phyloP scores from a whole-genome alignment of 2,329 filamentous ascomycete species.

The Fusarium dlaminii region DNA sequence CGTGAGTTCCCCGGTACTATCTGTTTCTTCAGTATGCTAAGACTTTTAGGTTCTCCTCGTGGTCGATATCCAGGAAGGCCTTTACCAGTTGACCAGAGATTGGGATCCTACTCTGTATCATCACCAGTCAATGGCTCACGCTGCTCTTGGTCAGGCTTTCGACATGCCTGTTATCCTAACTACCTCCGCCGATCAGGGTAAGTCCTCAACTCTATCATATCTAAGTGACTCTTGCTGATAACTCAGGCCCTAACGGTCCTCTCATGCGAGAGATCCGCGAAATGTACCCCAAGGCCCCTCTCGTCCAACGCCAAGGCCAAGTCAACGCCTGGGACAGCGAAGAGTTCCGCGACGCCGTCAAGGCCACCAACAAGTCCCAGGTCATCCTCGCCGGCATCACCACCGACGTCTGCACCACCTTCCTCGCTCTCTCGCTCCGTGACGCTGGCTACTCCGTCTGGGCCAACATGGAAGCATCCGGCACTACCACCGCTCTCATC shows the following conservation, averaged over 20 bases:
- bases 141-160: slow-evolving; percentile 72
- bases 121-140: slow-evolving; percentile 74
- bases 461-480: slow-evolving; percentile 76
- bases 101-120: slow-evolving; percentile 72
- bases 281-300: slow-evolving; percentile 72
- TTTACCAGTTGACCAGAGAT: slow-evolving; percentile 65
- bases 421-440: slow-evolving; percentile 76
- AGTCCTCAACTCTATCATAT: fast-evolving
- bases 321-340: slow-evolving; percentile 82
- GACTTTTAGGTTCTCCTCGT: slow-evolving; percentile 46
- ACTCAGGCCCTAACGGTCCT: slow-evolving; percentile 72
- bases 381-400: slow-evolving; percentile 77
- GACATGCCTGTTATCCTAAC: slow-evolving; percentile 75
- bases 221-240: background rate
- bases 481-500: slow-evolving; percentile 70
- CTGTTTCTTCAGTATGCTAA: fast-evolving
- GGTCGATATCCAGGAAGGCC: slow-evolving; percentile 51
- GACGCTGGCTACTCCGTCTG: slow-evolving; percentile 78
- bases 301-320: slow-evolving; percentile 75
- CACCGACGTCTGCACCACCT: slow-evolving; percentile 80
- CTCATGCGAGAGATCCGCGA: slow-evolving; percentile 74
- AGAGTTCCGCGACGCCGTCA: slow-evolving; percentile 72
- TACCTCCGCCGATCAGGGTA: slow-evolving; percentile 67
- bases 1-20: background rate
- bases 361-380: slow-evolving; percentile 72